Evolutionary conservation across 306 rosid species (phyloP).

Genomic region (Styphnolobium japonicum): DNA sequence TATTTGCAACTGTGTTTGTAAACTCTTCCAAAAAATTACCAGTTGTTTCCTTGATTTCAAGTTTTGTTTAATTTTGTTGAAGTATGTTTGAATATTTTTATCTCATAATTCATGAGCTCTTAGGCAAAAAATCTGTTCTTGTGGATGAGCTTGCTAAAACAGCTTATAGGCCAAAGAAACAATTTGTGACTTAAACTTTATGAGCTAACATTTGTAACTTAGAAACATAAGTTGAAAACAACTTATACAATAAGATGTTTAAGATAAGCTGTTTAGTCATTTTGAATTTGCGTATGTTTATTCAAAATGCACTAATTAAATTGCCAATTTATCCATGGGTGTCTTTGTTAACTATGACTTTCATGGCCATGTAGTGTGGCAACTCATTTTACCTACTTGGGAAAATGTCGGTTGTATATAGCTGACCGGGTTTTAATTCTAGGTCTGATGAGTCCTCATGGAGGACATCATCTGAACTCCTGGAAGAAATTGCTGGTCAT

Average conservation of each 20-base stretch:
- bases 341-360: not conserved
- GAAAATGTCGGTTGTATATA: not conserved
- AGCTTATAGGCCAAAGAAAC: not conserved
- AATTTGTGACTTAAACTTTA: not conserved
- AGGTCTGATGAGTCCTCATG: slow-evolving; percentile 91
- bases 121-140: not conserved
- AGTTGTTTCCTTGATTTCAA: not conserved
- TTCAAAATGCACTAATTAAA: not conserved
- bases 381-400: not conserved
- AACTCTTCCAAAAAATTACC: not conserved
- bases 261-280: no score
- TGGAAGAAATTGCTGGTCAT: slow-evolving; percentile 87
- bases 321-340: not conserved
- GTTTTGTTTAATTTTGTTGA: not conserved
- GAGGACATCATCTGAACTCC: slow-evolving; percentile 75
- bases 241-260: not conserved
- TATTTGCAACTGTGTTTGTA: not conserved
- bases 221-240: not conserved
- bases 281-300: not conserved
- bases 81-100: not conserved
- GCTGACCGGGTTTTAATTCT: slow-evolving; percentile 28
- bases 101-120: not conserved
- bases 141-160: slow-evolving; percentile 9
- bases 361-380: not conserved
- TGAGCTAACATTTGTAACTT: not conserved